Percentiles rank a stretch among this genome's conserved stretches.
phyloP scores from a whole-genome alignment of 208 protist species.

The Borovskyia barvae region DNA sequence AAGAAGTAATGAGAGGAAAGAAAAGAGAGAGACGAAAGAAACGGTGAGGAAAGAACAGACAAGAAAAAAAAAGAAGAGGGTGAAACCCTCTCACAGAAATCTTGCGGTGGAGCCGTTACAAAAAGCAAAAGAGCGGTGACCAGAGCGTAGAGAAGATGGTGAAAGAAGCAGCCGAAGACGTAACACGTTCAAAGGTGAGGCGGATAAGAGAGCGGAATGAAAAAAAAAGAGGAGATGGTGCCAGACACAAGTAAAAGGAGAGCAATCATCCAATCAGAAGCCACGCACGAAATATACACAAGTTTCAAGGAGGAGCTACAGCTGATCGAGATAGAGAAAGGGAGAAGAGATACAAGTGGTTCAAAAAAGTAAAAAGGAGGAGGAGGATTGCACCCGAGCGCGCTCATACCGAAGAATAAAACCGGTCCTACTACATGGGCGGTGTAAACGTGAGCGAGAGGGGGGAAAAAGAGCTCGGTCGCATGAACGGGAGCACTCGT shows the following conservation, averaged over 20 bases:
- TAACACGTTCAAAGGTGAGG: neutral
- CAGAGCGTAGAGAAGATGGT: constrained; percentile 1
- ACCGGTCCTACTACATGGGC: too few relatives aligned
- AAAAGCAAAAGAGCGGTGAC: constrained; percentile 12
- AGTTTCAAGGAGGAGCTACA: too few relatives aligned
- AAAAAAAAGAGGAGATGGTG: neutral
- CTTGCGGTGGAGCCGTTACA: too few relatives aligned
- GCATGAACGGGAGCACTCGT: too few relatives aligned
- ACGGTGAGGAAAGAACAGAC: constrained; percentile 1
- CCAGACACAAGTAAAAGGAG: constrained; percentile 2
- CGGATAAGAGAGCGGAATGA: neutral
- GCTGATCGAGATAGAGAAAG: too few relatives aligned
- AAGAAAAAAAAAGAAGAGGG: constrained; percentile 12
- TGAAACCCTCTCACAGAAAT: too few relatives aligned
- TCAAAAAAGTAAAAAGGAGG: too few relatives aligned
- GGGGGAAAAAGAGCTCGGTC: too few relatives aligned
- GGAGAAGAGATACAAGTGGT: neutral
- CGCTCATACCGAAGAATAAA: too few relatives aligned
- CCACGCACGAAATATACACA: too few relatives aligned
- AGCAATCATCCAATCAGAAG: neutral
- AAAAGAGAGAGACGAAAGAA: neutral
- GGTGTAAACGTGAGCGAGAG: too few relatives aligned
- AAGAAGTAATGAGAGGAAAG: neutral
- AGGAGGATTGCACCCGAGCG: too few relatives aligned
- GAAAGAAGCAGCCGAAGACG: neutral